These are phyloP conservation scores for Mucor racemosus DNA, from an alignment of 371 early-diverging fungal genomes.

Conservation along the genomic window DNA sequence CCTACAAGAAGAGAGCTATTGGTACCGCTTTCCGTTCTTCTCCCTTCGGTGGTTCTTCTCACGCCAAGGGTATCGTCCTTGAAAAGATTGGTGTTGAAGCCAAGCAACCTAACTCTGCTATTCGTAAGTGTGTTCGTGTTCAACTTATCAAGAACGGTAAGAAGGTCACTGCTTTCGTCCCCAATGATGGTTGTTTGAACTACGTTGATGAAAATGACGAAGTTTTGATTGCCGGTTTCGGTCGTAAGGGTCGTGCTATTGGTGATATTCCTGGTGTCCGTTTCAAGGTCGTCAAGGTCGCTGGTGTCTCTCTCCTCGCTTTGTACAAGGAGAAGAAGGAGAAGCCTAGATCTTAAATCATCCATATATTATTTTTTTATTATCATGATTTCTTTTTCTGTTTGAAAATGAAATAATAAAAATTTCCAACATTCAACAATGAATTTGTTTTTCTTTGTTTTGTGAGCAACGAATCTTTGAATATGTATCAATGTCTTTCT, in stretches of 20 bases:
- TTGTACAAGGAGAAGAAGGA: conserved; percentile 99
- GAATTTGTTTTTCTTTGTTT: no score
- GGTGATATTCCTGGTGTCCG: conserved; percentile 99
- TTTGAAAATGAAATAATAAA: conserved; percentile 3
- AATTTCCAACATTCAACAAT: not conserved
- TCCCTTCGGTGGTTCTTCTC: conserved; percentile 99
- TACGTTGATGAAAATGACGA: conserved; percentile 98
- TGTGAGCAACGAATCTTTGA: no score
- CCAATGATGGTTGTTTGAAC: conserved; percentile 99
- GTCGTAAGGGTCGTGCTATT: conserved; percentile 85
- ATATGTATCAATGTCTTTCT: no score
- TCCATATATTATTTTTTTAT: conserved; percentile 2
- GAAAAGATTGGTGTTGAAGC: conserved; percentile 99
- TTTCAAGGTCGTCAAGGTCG: conserved; percentile 99
- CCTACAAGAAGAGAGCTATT: conserved; percentile 97
- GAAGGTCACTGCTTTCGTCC: conserved; percentile 99
- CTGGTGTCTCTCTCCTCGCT: conserved; percentile 98
- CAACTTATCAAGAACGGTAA: conserved; percentile 99
- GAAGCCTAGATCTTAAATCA: conserved; percentile 95
- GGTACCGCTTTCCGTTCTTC: conserved; percentile 98
- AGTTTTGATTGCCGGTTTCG: conserved; percentile 96
- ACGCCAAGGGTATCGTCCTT: conserved; percentile 99
- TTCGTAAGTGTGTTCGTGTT: conserved; percentile 99
- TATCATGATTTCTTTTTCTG: not conserved
- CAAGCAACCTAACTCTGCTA: conserved; percentile 99